These are phyloP conservation scores for Trichosporon coremiiforme DNA, from an alignment of 1,284 basidiomycete species.

Conservation along the genomic window DNA sequence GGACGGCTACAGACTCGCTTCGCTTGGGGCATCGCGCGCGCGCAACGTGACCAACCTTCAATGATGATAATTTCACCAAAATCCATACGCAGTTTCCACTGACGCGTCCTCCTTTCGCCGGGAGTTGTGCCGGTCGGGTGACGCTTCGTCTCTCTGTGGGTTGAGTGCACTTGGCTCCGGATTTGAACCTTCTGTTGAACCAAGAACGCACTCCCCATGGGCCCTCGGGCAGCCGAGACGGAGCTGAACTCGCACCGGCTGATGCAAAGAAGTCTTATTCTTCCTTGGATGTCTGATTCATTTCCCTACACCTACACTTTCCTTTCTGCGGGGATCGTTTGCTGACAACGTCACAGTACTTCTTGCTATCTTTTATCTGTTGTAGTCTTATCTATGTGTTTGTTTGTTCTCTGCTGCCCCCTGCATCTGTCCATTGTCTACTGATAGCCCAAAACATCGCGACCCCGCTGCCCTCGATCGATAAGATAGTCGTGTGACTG, in stretches of 20 bases:
- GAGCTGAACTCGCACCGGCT: slow-evolving; percentile 36
- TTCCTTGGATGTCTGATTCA: slow-evolving; percentile 59
- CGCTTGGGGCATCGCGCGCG: neutral
- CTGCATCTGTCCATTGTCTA: neutral
- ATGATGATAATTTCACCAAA: slow-evolving; percentile 54
- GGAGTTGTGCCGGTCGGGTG: slow-evolving; percentile 49
- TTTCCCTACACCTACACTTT: slow-evolving; percentile 18
- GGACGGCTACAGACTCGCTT: neutral
- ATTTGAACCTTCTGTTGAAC: slow-evolving; percentile 54
- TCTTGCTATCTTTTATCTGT: neutral
- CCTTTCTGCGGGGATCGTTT: neutral
- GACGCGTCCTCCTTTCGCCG: slow-evolving; percentile 55
- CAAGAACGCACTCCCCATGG: slow-evolving; percentile 41
- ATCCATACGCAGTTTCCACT: slow-evolving; percentile 60
- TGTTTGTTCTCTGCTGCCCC: neutral
- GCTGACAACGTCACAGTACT: slow-evolving; percentile 21
- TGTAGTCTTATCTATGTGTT: neutral
- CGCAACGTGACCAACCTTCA: slow-evolving; percentile 12
- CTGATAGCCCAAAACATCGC: neutral
- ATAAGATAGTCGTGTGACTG: slow-evolving; percentile 14
- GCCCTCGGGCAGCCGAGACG: slow-evolving; percentile 39
- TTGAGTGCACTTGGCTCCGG: slow-evolving; percentile 40
- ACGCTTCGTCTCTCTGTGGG: slow-evolving; percentile 29
- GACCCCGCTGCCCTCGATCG: neutral
- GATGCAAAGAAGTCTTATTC: slow-evolving; percentile 56